phyloP scores from a whole-genome alignment of 2,329 filamentous ascomycete genomes.

The Trichoderma pleuroti region DNA sequence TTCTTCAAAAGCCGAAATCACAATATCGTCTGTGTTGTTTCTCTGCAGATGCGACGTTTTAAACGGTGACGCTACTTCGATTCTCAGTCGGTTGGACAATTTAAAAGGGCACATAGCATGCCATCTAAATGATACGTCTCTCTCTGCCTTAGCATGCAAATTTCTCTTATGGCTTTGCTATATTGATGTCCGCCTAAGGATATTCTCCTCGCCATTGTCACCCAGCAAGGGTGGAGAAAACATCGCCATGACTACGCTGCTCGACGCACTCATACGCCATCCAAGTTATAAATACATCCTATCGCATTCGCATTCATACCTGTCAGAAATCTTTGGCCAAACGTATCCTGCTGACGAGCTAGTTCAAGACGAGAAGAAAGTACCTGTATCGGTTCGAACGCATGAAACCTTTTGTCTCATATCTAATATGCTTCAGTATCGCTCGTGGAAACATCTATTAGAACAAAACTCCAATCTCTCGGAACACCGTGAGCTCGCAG shows the following conservation, averaged over 20 bases:
- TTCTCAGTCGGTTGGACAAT: background rate
- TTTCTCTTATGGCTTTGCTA: background rate
- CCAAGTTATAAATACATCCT: background rate
- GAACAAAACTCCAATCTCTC: background rate
- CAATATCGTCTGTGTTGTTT: background rate
- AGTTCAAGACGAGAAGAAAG: background rate
- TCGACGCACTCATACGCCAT: background rate
- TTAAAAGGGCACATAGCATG: background rate
- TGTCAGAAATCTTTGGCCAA: background rate
- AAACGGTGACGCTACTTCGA: background rate
- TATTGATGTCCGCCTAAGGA: background rate
- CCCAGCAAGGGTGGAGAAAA: background rate
- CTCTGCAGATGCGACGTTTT: background rate
- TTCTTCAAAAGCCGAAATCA: background rate
- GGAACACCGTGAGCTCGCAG: background rate
- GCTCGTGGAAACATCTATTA: background rate
- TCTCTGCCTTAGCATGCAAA: background rate
- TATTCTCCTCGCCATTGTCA: background rate
- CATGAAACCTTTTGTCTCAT: constrained; percentile 13
- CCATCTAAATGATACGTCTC: background rate
- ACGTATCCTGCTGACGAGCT: background rate
- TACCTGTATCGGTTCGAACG: background rate
- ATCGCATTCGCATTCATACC: background rate
- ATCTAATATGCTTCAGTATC: constrained; percentile 8
- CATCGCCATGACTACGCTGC: background rate